phyloP scores from a whole-genome alignment of 2,329 filamentous ascomycete species.

The Gliomastix tumulicola region DNA sequence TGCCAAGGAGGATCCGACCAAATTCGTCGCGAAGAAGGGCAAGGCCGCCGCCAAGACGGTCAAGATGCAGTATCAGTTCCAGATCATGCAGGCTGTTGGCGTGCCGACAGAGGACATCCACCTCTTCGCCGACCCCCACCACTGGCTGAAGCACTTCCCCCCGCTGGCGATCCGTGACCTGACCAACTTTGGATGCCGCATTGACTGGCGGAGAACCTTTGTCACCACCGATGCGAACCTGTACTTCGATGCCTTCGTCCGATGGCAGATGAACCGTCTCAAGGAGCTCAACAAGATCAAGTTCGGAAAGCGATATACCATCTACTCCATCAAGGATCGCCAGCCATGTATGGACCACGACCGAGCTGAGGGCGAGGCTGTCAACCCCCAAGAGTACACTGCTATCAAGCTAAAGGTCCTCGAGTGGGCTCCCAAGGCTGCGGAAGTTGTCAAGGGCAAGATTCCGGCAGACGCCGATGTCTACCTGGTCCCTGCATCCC shows the following conservation, averaged over 20 bases:
- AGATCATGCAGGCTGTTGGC: constrained; percentile 89
- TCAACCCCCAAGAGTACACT: constrained; percentile 82
- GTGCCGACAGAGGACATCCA: constrained; percentile 86
- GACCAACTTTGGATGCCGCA: constrained; percentile 73
- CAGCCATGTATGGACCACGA: constrained; percentile 43
- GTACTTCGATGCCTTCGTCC: constrained; percentile 91
- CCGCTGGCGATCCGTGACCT: constrained; percentile 59
- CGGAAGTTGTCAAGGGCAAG: constrained; percentile 66
- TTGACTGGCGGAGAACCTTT: constrained; percentile 90
- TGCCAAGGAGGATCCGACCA: constrained; percentile 73
- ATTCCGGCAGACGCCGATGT: constrained; percentile 72
- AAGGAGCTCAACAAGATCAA: constrained; percentile 88
- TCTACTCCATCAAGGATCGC: constrained; percentile 54
- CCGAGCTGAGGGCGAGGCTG: constrained; percentile 36
- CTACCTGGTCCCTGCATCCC: constrained; percentile 85
- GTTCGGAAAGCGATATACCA: constrained; percentile 87
- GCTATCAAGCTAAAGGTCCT: constrained; percentile 86
- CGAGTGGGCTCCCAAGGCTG: constrained; percentile 77
- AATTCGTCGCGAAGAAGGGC: constrained; percentile 88
- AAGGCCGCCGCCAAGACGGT: constrained; percentile 86
- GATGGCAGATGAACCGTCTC: constrained; percentile 95
- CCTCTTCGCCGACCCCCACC: constrained; percentile 80
- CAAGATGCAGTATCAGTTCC: constrained; percentile 92
- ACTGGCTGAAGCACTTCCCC: constrained; percentile 90
- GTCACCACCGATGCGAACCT: constrained; percentile 96